Base-by-base conservation (phyloP, 768 basidiomycete genomes). In the Suillus cothurnatus region DNA sequence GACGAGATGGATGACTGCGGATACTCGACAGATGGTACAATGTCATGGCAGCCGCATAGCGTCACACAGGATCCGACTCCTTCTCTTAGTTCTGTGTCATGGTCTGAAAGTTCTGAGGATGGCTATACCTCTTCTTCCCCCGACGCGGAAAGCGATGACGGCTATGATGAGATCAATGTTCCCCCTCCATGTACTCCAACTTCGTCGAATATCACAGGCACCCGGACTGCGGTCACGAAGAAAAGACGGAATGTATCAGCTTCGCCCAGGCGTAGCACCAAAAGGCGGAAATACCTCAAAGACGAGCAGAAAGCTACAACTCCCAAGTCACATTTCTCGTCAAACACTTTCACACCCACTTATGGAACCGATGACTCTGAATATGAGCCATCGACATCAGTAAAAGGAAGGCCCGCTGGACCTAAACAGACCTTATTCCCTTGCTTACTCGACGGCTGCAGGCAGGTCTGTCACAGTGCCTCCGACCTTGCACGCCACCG, bases 401-500 rank as follows among this genome's bases (percentile, higher is more conserved):
- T 45, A 31, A 26, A 71, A 49, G 53, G 45, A 58, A 43, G n/a
- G 1, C 9, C n/a, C 9, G 21, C 39, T 32, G 28, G 21, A 68
- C 32, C 28, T 5, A 67, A 61, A 15, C 62, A 70, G 15, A 73
- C 66, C n/a, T 5, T 61, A 3, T 76, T n/a, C n/a, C 67, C 69
- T 21, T 76, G 75, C 52, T 8, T 53, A 0, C 43, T 77, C 36
- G 60, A 70, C 39, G 67, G 67, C 39, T 78, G 75, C 63, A 60
- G 23, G 21, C 73, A 76, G 8, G 32, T 76, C 43, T 78, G 76
- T 66, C 47, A 69, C n/a, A 76, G 72, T 26, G 50, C 63, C 11
- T 70, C 73, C 7, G 75, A 75, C 64, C 71, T 76, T 11, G 68
- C 69, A 63, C 66, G 75, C 9, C 75, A 76, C 52, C 72, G 69